phyloP scores from a whole-genome alignment of 805 yeast genomes.

The Spathaspora girioi region DNA sequence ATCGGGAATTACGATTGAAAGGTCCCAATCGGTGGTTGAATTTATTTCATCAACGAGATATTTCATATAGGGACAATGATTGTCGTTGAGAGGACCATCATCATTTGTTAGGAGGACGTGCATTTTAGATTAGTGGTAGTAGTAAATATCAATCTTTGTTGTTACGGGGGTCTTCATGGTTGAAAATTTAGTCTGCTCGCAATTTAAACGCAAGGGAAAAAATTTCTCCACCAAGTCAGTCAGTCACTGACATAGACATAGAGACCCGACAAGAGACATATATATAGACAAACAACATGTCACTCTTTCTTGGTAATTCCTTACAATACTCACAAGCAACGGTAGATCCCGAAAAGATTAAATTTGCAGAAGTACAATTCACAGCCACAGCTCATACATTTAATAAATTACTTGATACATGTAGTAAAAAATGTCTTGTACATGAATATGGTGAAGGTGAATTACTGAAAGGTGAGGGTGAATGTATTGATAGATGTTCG shows the following conservation, averaged over 20 bases:
- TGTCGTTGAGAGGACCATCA: conserved; percentile 88
- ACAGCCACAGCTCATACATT: conserved; percentile 59
- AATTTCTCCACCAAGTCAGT: not conserved
- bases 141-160: not conserved
- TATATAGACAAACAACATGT: conserved; percentile 41
- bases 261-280: not conserved
- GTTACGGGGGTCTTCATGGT: not conserved
- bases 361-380: conserved; percentile 64
- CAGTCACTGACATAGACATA: not conserved
- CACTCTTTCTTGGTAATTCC: conserved; percentile 53
- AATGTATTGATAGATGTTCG: conserved; percentile 85
- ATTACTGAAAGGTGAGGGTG: conserved; percentile 75
- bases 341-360: conserved; percentile 58
- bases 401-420: conserved; percentile 54
- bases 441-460: conserved; percentile 84
- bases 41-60: conserved; percentile 69
- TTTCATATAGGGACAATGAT: conserved; percentile 80
- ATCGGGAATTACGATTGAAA: conserved; percentile 80
- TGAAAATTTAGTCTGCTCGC: not conserved
- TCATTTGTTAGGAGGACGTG: conserved; percentile 76
- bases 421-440: conserved; percentile 78
- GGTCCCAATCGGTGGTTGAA: conserved; percentile 72
- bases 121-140: conserved; percentile 23
- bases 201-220: not conserved
- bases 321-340: conserved; percentile 40